Percentiles rank a stretch among this genome's conserved stretches.
Conservation (phyloP, 2,329 filamentous ascomycete genomes). For the Trichoderma sp. region DNA sequence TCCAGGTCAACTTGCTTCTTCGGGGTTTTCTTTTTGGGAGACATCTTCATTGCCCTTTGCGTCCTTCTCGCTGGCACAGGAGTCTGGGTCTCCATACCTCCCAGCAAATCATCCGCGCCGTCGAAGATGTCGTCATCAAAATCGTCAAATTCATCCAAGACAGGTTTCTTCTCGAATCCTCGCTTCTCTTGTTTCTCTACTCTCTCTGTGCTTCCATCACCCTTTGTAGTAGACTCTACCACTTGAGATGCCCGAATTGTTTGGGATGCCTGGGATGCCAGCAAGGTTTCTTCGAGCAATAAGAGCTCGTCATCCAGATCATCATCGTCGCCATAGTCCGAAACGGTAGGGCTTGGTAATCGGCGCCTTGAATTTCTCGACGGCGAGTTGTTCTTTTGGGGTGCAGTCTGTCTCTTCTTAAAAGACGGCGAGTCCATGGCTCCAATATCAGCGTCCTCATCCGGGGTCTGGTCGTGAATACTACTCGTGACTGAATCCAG, state of each 20-base stretch:
- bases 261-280: not conserved
- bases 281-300: conserved; percentile 49
- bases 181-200: not conserved
- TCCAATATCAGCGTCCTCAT: conserved; percentile 30
- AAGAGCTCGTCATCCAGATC: conserved; percentile 61
- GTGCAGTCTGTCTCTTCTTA: conserved; percentile 39
- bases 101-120: conserved; percentile 41
- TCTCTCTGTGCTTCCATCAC: not conserved
- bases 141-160: conserved; percentile 62
- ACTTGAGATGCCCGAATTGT: not conserved
- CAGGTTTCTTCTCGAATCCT: not conserved
- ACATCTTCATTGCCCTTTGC: not conserved
- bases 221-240: conserved; percentile 27
- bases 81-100: conserved; percentile 28
- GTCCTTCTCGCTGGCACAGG: conserved; percentile 10
- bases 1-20: conserved; percentile 26
- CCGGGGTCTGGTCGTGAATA: conserved; percentile 46
- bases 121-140: conserved; percentile 63
- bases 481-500: conserved; percentile 65
- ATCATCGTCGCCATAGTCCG: conserved; percentile 58
- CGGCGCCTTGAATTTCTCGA: not conserved
- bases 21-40: not conserved
- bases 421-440: conserved; percentile 46
- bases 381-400: conserved; percentile 30
- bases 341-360: conserved; percentile 30